Percentiles rank a stretch among this genome's conserved stretches.
phyloP scores from a whole-genome alignment of 768 basidiomycete genomes.

The Mycena belliarum region DNA sequence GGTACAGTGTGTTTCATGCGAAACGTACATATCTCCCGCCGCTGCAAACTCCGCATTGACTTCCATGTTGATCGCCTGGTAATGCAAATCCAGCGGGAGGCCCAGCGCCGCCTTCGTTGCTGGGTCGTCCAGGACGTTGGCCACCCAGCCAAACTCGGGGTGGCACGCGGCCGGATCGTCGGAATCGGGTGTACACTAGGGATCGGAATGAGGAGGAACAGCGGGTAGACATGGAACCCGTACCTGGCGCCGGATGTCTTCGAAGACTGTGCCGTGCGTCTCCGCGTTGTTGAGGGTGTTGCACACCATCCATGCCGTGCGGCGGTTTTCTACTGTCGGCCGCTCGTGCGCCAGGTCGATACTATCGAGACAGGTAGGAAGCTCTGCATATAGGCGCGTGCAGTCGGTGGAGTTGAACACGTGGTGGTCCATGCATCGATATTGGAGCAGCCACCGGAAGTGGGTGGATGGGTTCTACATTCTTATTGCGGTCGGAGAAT shows the following conservation, averaged over 20 bases:
- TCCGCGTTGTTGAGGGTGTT: neutral
- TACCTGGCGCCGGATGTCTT: conserved; percentile 24
- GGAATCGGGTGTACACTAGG: conserved; percentile 3
- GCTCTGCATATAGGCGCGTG: conserved; percentile 21
- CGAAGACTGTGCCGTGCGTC: conserved; percentile 21
- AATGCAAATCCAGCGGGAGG: conserved; percentile 23
- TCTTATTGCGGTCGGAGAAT: neutral
- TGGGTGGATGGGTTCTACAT: conserved; percentile 11
- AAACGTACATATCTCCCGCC: conserved; percentile 25
- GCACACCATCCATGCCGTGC: conserved; percentile 13
- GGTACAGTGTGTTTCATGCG: neutral
- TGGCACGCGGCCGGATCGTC: conserved; percentile 6
- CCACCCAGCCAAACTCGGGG: conserved; percentile 24
- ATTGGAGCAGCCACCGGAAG: conserved; percentile 30
- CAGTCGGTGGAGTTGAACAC: conserved; percentile 35
- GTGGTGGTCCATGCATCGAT: conserved; percentile 26
- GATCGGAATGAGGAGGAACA: neutral
- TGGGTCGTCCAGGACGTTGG: conserved; percentile 6
- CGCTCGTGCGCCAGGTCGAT: conserved; percentile 22
- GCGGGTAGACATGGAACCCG: neutral
- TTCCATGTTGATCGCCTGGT: conserved; percentile 5
- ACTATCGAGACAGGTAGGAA: conserved; percentile 30
- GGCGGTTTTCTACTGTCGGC: conserved; percentile 11
- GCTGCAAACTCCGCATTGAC: conserved; percentile 18
- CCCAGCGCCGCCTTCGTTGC: conserved; percentile 20